phyloP scores from a whole-genome alignment of 768 basidiomycete genomes.

The Lactarius quietus region DNA sequence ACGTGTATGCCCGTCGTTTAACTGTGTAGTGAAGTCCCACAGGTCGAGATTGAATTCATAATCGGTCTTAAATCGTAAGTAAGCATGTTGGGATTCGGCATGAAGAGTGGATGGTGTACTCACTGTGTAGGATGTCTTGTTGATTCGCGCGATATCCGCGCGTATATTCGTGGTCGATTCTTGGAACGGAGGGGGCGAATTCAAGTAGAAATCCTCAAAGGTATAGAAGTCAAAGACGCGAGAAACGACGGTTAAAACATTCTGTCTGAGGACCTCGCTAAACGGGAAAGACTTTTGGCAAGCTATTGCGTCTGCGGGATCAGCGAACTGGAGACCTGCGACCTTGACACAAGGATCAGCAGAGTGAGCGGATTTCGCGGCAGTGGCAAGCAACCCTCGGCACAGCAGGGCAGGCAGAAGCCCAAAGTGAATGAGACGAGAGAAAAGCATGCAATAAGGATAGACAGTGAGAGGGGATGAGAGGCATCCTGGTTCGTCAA shows the following conservation, averaged over 20 bases:
- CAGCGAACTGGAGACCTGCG: conserved; percentile 41
- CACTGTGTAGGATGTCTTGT: conserved; percentile 46
- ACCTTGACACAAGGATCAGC: conserved; percentile 36
- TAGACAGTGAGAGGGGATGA: neutral
- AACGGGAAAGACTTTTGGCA: conserved; percentile 38
- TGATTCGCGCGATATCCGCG: conserved; percentile 45
- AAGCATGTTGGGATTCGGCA: too few relatives aligned
- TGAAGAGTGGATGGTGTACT: conserved; percentile 1
- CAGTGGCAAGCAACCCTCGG: neutral
- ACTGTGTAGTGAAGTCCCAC: conserved; percentile 49
- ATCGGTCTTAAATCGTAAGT: conserved; percentile 48
- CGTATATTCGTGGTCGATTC: conserved; percentile 51
- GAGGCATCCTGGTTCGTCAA: neutral
- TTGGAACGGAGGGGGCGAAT: conserved; percentile 38
- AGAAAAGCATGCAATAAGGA: neutral
- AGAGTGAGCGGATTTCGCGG: neutral
- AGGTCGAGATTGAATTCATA: conserved; percentile 61
- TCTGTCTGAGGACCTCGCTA: conserved; percentile 38
- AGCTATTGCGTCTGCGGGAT: conserved; percentile 52
- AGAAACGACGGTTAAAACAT: conserved; percentile 35
- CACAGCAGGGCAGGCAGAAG: neutral
- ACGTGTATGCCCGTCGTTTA: conserved; percentile 70
- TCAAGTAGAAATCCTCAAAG: conserved; percentile 38
- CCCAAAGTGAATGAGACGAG: neutral
- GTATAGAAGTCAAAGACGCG: conserved; percentile 40